Percentiles rank a stretch among this genome's conserved stretches.
These are phyloP conservation scores for Candida chauliodis DNA, from an alignment of 805 yeast genomes.

Conservation along the genomic window DNA sequence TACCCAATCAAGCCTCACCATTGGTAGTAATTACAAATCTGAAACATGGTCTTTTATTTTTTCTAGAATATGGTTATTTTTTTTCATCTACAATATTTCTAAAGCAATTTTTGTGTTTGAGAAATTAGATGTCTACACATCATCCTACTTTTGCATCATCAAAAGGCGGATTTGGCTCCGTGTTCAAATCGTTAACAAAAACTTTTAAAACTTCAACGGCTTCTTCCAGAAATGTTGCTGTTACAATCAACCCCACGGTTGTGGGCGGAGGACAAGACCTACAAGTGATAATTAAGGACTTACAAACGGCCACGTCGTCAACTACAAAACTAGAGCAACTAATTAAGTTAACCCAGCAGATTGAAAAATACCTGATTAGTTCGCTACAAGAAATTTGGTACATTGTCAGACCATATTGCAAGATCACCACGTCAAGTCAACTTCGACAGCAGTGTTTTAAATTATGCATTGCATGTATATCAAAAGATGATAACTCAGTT, in stretches of 20 bases:
- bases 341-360: conserved; percentile 43
- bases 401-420: conserved; percentile 53
- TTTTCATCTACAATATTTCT: no score
- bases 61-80: no score
- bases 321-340: conserved; percentile 47
- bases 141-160: conserved; percentile 25
- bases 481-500: conserved; percentile 47
- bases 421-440: conserved; percentile 25
- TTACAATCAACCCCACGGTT: conserved; percentile 38
- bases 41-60: no score
- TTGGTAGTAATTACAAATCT: no score
- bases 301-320: conserved; percentile 33
- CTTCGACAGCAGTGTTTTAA: conserved; percentile 46
- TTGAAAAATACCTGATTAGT: conserved; percentile 51
- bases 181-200: conserved; percentile 36
- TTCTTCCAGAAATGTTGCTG: conserved; percentile 24
- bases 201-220: conserved; percentile 31
- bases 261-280: conserved; percentile 45
- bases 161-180: conserved; percentile 36
- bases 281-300: conserved; percentile 34
- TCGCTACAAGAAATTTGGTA: conserved; percentile 78
- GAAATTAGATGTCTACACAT: conserved; percentile 17
- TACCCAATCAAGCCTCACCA: no score
- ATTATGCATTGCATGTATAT: conserved; percentile 55
- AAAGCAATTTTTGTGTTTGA: background rate